Evolutionary conservation across 495 filamentous ascomycete species (phyloP).

Genomic region (Aspergillus sparsus): DNA sequence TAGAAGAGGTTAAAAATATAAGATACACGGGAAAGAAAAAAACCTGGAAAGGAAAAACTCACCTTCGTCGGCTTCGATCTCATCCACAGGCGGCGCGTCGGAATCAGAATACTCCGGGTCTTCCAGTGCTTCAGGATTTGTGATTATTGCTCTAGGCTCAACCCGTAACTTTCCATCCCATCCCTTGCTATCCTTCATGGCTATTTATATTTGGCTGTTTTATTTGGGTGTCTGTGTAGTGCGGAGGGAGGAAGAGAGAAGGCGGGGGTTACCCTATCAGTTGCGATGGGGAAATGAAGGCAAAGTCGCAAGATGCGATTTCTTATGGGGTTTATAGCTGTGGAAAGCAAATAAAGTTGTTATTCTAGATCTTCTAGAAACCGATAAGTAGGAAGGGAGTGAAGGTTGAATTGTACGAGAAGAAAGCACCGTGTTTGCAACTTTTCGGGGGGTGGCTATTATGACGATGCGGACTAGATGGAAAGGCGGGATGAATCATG

Average conservation of each 20-base stretch:
- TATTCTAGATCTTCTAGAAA: too few species aligned
- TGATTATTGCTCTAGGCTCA: slow-evolving; percentile 60
- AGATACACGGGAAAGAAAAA: not conserved
- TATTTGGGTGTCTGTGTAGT: not conserved
- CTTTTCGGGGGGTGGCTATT: too few species aligned
- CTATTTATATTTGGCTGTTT: slow-evolving; percentile 16
- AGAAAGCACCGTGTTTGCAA: too few species aligned
- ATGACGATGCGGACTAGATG: too few species aligned
- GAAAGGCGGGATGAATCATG: too few species aligned
- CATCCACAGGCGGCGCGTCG: slow-evolving; percentile 71
- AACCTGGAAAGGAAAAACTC: slow-evolving; percentile 25
- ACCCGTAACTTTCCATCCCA: slow-evolving; percentile 93
- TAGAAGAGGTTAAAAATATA: not conserved
- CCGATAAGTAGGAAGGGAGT: too few species aligned
- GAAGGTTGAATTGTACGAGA: too few species aligned
- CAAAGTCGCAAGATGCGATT: too few species aligned
- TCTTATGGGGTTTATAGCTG: too few species aligned
- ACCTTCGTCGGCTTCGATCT: slow-evolving; percentile 84
- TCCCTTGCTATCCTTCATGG: slow-evolving; percentile 67
- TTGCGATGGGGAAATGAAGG: not conserved
- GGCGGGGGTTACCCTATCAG: not conserved
- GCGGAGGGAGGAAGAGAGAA: slow-evolving; percentile 7
- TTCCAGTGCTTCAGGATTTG: slow-evolving; percentile 74
- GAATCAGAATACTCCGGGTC: slow-evolving; percentile 87
- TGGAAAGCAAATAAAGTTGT: too few species aligned